Conservation (phyloP, 805 yeast species). For the Blastobotrys attinorum region DNA sequence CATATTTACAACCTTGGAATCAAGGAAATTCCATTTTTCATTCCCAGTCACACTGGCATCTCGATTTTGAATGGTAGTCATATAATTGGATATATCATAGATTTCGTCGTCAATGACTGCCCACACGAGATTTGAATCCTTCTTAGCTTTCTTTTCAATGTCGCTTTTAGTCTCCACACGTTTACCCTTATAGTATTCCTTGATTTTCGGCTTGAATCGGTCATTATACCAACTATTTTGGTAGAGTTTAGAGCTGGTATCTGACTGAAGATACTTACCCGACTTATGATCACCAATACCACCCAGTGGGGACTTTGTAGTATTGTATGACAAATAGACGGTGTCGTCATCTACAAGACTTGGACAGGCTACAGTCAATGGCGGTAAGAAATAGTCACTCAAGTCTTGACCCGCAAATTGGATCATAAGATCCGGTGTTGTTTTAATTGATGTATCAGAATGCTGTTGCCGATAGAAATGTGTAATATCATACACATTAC, state of each 20-base stretch:
- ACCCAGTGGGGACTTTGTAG: slow-evolving; percentile 22
- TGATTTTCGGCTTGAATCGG: slow-evolving; percentile 29
- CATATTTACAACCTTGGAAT: slow-evolving; percentile 24
- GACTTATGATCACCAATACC: slow-evolving; percentile 27
- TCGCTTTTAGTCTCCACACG: slow-evolving; percentile 27
- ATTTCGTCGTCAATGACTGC: slow-evolving; percentile 28
- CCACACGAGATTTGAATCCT: slow-evolving; percentile 21
- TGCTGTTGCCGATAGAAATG: slow-evolving; percentile 34
- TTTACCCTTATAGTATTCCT: slow-evolving; percentile 30
- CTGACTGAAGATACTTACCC: slow-evolving; percentile 27
- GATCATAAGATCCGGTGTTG: slow-evolving; percentile 29
- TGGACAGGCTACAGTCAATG: slow-evolving; percentile 33
- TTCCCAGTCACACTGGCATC: slow-evolving; percentile 20
- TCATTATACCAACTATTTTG: slow-evolving; percentile 31
- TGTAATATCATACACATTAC: slow-evolving; percentile 34
- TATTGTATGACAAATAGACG: slow-evolving; percentile 25
- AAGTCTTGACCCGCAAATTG: slow-evolving; percentile 34
- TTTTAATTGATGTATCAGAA: slow-evolving; percentile 29
- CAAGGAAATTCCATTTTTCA: slow-evolving; percentile 30
- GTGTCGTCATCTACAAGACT: slow-evolving; percentile 28
- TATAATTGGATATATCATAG: slow-evolving; percentile 33
- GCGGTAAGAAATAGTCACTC: slow-evolving; percentile 34
- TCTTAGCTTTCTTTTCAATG: background rate
- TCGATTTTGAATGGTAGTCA: slow-evolving; percentile 24
- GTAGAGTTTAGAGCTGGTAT: slow-evolving; percentile 27